A percentile compares a stretch with the other conserved stretches of the same genome.
phyloP scores from a whole-genome alignment of 257 asterid genomes.

The Solanum verrucosum region DNA sequence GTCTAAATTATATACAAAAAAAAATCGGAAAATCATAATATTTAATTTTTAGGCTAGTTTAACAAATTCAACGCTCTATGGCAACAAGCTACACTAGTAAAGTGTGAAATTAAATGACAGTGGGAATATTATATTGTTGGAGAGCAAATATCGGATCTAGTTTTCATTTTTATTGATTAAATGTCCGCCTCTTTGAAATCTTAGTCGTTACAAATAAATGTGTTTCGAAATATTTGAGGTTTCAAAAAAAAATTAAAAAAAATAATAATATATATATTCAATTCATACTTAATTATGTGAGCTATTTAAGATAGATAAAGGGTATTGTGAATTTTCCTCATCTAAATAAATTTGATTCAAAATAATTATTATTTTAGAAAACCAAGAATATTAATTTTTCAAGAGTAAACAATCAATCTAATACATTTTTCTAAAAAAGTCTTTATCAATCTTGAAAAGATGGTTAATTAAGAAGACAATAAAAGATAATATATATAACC shows the following conservation, averaged over 20 bases:
- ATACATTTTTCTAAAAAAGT: background rate
- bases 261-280: background rate
- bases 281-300: background rate
- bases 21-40: background rate
- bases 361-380: background rate
- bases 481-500: background rate
- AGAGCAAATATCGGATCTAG: constrained; percentile 16
- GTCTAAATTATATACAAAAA: background rate
- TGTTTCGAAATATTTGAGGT: background rate
- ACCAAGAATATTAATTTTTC: background rate
- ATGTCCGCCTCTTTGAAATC: background rate
- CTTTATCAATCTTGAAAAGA: background rate
- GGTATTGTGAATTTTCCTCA: background rate
- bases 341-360: background rate
- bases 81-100: background rate
- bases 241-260: no score
- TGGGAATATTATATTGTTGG: background rate
- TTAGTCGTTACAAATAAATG: background rate
- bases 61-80: background rate
- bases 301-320: background rate
- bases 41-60: background rate
- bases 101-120: background rate
- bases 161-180: background rate
- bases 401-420: background rate
- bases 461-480: background rate